Evolutionary conservation across 148 eudicot species (phyloP), one percentile per base, ranked within the genome.

Genomic region (Dianthus caryophyllus): DNA sequence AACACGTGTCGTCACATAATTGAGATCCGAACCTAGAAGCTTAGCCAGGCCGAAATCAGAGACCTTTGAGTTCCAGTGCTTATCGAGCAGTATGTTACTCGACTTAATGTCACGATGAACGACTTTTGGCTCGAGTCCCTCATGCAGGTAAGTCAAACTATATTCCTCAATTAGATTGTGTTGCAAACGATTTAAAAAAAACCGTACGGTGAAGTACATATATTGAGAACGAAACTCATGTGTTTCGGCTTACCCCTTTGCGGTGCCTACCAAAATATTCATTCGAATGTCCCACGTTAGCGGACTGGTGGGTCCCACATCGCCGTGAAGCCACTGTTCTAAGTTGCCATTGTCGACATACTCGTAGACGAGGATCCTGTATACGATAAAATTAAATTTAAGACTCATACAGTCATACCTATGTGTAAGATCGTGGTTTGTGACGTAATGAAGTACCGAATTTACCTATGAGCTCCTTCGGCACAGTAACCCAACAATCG

Each of bases 271-370:
- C 50, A 88, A 33, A 52, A 88, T 76, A 43, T 87, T 83, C 87
- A 91, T 85, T 1, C 97, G 84, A 29, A 72, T 76, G 16, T 88
- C 96, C 97, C 97, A 91, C 18, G 97, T 82, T 49, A 91, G 82
- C 69, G 97, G 96, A 64, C 97, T 91, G 25, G 10, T 46, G 11
- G 85, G 79, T 53, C 97, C 96, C 17, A 87, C 90, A 82, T 91
- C 97, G 68, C 97, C 97, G 51, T 91, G 97, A 49, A 91, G 83
- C 97, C 97, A 91, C 61, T 91, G 97, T 67, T 91, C 97, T 49
- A 91, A 76, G 83, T 86, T 91, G 25, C 97, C 97, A 71, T 88
- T 91, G 78, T 91, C 82, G 4, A 91, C 90, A 69, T 83, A 91
- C 78, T 91, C 97, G 16, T 91, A 91, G 20, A 91, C 97, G 71